Evolutionary conservation across 2,329 filamentous ascomycete genomes (phyloP).

Genomic region (Claviceps spartinae): DNA sequence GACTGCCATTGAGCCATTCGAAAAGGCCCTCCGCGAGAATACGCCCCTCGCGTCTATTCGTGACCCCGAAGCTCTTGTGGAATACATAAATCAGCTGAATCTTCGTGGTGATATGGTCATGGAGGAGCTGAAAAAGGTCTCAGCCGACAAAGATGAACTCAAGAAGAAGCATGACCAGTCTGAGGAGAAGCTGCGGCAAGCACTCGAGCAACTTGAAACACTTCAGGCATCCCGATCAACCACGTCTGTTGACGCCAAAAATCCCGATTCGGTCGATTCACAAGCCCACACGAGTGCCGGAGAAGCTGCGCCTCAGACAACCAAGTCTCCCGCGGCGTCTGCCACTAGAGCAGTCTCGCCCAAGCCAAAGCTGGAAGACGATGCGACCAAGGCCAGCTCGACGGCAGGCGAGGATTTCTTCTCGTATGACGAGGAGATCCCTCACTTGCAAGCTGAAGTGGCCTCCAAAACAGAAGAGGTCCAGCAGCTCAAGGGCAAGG

Average conservation of each 20-base stretch:
- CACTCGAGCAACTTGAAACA: conserved; percentile 49
- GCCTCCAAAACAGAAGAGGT: conserved; percentile 58
- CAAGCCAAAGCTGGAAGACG: conserved; percentile 25
- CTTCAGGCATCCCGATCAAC: conserved; percentile 26
- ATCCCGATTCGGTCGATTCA: conserved; percentile 15
- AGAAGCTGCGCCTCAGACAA: conserved; percentile 13
- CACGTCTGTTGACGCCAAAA: conserved; percentile 14
- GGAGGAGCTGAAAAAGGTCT: conserved; percentile 81
- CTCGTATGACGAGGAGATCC: conserved; percentile 80
- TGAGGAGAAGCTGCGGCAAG: conserved; percentile 47
- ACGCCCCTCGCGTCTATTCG: conserved; percentile 81
- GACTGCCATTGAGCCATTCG: conserved; percentile 82
- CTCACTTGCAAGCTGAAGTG: conserved; percentile 64
- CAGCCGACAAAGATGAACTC: conserved; percentile 64
- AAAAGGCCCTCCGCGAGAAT: conserved; percentile 78
- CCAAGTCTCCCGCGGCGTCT: conserved; percentile 33
- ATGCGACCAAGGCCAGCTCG: conserved; percentile 14
- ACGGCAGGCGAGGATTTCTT: conserved; percentile 62
- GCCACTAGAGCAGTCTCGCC: conserved; percentile 37
- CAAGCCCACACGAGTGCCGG: conserved; percentile 5
- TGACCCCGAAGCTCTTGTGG: conserved; percentile 71
- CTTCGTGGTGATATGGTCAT: conserved; percentile 84
- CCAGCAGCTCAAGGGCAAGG: conserved; percentile 53
- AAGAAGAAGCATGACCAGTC: conserved; percentile 64
- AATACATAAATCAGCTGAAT: conserved; percentile 80